These are phyloP conservation scores for Ramicandelaber brevisporus DNA, from an alignment of 192 early-diverging fungal genomes.

Conservation along the genomic window DNA sequence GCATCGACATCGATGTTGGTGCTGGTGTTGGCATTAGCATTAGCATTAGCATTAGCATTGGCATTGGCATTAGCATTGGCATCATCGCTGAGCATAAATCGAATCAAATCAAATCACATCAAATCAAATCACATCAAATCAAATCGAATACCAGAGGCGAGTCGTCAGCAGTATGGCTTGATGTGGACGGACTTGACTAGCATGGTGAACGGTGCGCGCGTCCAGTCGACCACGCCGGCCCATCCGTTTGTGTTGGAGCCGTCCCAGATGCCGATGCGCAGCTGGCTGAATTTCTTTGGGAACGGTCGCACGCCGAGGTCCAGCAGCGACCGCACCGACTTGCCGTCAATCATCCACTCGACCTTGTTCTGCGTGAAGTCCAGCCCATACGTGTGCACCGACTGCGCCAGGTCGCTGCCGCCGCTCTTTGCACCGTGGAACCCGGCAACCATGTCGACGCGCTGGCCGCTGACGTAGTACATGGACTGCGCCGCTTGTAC, in stretches of 20 bases:
- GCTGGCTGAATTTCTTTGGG: constrained; percentile 6
- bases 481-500: constrained; percentile 17
- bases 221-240: constrained; percentile 18
- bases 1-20: too few relatives aligned
- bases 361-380: constrained; percentile 23
- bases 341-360: constrained; percentile 27
- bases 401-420: constrained; percentile 10
- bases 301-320: constrained; percentile 7
- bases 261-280: constrained; percentile 19
- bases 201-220: constrained; percentile 6
- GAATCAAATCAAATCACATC: too few relatives aligned
- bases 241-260: constrained; percentile 13
- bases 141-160: too few relatives aligned
- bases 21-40: too few relatives aligned
- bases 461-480: constrained; percentile 22
- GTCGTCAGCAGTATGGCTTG: constrained; percentile 11
- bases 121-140: too few relatives aligned
- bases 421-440: constrained; percentile 11
- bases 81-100: too few relatives aligned
- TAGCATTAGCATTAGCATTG: too few relatives aligned
- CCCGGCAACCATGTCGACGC: constrained; percentile 8
- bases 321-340: constrained; percentile 14
- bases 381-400: constrained; percentile 26
- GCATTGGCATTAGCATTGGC: too few relatives aligned
- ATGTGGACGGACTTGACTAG: constrained; percentile 11